A percentile compares a stretch with the other conserved stretches of the same genome.
These are phyloP conservation scores for Eutrema japonicum DNA, from an alignment of 345 rosid genomes.

Conservation along the genomic window DNA sequence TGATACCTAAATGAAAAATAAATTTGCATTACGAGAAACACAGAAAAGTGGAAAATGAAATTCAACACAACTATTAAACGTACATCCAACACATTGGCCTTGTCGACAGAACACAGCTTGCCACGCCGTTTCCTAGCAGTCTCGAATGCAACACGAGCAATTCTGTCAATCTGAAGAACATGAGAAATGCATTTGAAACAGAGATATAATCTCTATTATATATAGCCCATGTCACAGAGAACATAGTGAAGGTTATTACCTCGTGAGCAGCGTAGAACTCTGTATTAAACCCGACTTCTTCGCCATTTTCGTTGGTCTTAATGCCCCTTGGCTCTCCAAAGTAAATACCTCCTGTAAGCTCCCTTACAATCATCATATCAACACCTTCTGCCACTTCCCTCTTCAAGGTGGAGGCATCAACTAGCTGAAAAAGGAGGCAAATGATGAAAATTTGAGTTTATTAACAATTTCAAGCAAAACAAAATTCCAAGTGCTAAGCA, in stretches of 20 bases:
- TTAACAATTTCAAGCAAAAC: not conserved
- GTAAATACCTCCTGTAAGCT: constrained; percentile 96
- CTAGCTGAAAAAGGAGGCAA: constrained; percentile 52
- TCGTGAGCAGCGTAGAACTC: constrained; percentile 83
- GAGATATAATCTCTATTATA: not conserved
- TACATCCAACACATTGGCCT: constrained; percentile 96
- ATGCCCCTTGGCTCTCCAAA: constrained; percentile 92
- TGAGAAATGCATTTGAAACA: constrained; percentile 9
- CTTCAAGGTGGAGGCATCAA: constrained; percentile 91
- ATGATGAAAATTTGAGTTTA: not conserved
- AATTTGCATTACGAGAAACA: not conserved
- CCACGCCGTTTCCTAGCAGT: constrained; percentile 83
- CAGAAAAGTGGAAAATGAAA: not conserved
- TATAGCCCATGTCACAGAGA: not conserved
- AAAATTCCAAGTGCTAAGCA: not conserved
- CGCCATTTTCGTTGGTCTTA: constrained; percentile 67
- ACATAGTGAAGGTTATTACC: constrained; percentile 47
- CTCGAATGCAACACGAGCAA: constrained; percentile 96
- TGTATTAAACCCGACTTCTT: constrained; percentile 83
- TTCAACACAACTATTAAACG: constrained; percentile 9
- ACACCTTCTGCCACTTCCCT: constrained; percentile 93
- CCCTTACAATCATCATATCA: constrained; percentile 94
- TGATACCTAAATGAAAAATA: constrained; percentile 61
- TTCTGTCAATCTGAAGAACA: constrained; percentile 73
- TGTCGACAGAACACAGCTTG: constrained; percentile 93